phyloP scores from a whole-genome alignment of 208 protist species.

The Trypanosoma scelopori region DNA sequence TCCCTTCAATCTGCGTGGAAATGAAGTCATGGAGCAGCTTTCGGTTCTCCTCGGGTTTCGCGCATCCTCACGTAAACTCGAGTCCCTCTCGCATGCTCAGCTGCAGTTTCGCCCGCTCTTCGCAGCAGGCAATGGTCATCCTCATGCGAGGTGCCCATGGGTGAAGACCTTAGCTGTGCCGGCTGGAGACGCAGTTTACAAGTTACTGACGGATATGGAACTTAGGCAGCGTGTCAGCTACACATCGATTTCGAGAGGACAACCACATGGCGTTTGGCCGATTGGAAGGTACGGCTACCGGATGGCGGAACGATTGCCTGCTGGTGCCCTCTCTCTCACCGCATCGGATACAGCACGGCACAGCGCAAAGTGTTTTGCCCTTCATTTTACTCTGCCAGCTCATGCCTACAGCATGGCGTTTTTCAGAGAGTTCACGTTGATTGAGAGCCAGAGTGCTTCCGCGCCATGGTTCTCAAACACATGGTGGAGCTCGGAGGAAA shows the following conservation, averaged over 20 bases:
- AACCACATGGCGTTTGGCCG: slow-evolving; percentile 40
- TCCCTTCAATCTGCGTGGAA: slow-evolving; percentile 22
- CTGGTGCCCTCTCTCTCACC: slow-evolving; percentile 43
- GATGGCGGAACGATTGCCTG: slow-evolving; percentile 66
- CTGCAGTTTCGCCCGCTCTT: slow-evolving; percentile 20
- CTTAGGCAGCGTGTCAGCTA: slow-evolving; percentile 38
- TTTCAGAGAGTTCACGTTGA: slow-evolving; percentile 49
- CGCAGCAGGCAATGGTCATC: slow-evolving; percentile 21
- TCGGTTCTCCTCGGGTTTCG: slow-evolving; percentile 30
- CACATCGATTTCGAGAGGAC: slow-evolving; percentile 27
- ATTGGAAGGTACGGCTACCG: slow-evolving; percentile 58
- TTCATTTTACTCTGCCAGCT: slow-evolving; percentile 71
- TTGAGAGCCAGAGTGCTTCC: slow-evolving; percentile 23
- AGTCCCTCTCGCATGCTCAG: background rate
- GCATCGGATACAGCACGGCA: slow-evolving; percentile 23
- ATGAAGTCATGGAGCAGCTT: slow-evolving; percentile 22
- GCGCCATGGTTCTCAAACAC: background rate
- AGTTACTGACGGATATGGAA: slow-evolving; percentile 33
- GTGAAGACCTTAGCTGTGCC: slow-evolving; percentile 60
- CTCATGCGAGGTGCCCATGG: slow-evolving; percentile 43
- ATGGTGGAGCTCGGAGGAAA: background rate
- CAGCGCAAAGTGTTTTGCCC: slow-evolving; percentile 37
- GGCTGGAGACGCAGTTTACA: slow-evolving; percentile 20
- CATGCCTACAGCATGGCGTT: slow-evolving; percentile 43
- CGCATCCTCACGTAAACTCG: background rate